Percentiles rank a stretch among this genome's conserved stretches.
Evolutionary conservation across 176 grass and related monocot species (phyloP).

Genomic region (Tuctoria greenei): DNA sequence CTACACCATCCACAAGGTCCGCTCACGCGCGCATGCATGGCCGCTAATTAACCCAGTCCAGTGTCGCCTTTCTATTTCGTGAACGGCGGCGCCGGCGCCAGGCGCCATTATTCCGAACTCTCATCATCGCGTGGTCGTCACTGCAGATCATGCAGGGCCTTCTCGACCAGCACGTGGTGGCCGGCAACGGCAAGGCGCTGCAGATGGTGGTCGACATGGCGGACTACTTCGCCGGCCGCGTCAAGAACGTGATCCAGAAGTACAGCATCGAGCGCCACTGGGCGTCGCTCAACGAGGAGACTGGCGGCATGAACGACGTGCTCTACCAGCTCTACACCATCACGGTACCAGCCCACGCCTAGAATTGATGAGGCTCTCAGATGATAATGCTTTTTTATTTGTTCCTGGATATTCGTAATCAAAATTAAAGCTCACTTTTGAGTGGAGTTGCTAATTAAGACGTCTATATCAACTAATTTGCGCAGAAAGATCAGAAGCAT

Average conservation of each 20-base stretch:
- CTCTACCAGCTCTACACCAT: constrained; percentile 87
- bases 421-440: neutral
- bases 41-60: too few species aligned
- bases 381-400: too few species aligned
- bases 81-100: neutral
- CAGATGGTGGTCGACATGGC: constrained; percentile 78
- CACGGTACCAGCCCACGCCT: constrained; percentile 43
- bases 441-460: neutral
- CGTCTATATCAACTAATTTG: neutral
- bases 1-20: constrained; percentile 95
- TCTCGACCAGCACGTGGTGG: constrained; percentile 73
- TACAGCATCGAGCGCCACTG: constrained; percentile 89
- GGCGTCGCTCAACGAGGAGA: constrained; percentile 92
- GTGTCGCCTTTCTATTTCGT: neutral
- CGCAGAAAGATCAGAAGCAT: constrained; percentile 76
- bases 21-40: too few species aligned
- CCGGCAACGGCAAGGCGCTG: constrained; percentile 59
- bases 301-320: constrained; percentile 97
- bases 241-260: constrained; percentile 62
- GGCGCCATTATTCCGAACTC: neutral
- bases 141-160: constrained; percentile 91
- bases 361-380: neutral
- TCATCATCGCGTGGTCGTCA: neutral
- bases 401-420: neutral
- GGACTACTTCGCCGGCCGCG: constrained; percentile 72